Conservation (phyloP, 108 stramenopile species). For the Aurantiochytrium sp. region DNA sequence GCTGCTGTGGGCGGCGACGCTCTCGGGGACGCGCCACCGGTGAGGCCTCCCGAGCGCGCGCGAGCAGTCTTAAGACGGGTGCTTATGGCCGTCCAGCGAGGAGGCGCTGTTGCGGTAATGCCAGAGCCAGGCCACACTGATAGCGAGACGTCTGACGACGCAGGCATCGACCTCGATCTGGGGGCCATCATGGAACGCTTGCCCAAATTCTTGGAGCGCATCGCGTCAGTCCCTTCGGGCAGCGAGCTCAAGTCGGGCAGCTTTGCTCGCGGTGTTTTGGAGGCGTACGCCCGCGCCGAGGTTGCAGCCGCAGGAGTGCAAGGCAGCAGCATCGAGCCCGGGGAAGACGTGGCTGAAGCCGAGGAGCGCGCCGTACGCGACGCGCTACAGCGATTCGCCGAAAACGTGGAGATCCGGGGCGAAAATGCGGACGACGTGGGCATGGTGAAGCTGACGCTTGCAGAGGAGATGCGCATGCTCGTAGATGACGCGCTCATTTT, state of each 20-base stretch:
- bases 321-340: background rate
- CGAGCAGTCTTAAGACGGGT: background rate
- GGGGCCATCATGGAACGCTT: background rate
- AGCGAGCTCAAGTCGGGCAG: background rate
- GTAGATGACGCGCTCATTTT: background rate
- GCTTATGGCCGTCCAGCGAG: background rate
- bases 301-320: background rate
- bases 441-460: background rate
- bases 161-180: background rate
- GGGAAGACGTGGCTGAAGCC: background rate
- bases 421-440: background rate
- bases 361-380: background rate
- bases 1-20: background rate
- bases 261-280: background rate
- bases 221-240: background rate
- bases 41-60: background rate
- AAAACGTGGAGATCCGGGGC: background rate
- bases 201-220: background rate
- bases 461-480: constrained; percentile 1
- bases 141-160: no score
- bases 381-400: background rate
- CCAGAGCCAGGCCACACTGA: no score
- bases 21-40: background rate
- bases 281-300: background rate
- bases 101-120: background rate